Base-by-base conservation (phyloP, 495 filamentous ascomycete genomes). In the Neurospora sp. region DNA sequence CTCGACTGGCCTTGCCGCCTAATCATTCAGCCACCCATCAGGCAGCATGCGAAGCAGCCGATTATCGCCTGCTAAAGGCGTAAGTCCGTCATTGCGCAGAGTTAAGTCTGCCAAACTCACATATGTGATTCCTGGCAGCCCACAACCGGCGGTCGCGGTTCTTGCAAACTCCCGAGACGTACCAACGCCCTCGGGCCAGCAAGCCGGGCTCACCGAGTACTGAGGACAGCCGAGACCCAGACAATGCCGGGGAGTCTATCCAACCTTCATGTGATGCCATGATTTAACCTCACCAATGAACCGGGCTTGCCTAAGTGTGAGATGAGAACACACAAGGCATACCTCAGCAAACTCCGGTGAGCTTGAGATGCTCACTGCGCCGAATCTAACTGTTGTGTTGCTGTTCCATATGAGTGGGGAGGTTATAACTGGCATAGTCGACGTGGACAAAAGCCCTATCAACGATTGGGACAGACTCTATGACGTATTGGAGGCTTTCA, bases 341-440 rank as follows among this genome's bases (percentile, higher is more conserved):
- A 59, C 48, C 48, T 59, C 48, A 22, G 20, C 22, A 53, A 53
- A 53, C 48, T 14, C 10, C 48, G 22, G 20, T 27, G 48, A 59
- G 48, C 48, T 2, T 3, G 1, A 27, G 10, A 27, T 14, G 22
- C 48, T 59, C 10, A 7, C 53, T 65, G 53, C 12, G 53, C 27
- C 12, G 14, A 16, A 14, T 12, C 3, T 65, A 65, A 8, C 14
- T 65, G 14, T 65, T 65, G 53, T 65, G 53, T 75, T 91, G 87
- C 81, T 94, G 92, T 73, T 91, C 85, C 91, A 97, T 90, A 79
- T 97, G 94, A 31, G 87, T 96, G 2, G 93, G 94, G 44, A 96
- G 78, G 78, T 97, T 97, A 77, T 89, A 94, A 39, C 86, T 86
- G 22, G 89, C 84, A 79, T 97, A 97, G 81, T 97, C 94, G 72